A percentile compares a stretch with the other conserved stretches of the same genome.
Conservation (phyloP, 1,284 basidiomycete genomes). For the Dichomitus squalens region DNA sequence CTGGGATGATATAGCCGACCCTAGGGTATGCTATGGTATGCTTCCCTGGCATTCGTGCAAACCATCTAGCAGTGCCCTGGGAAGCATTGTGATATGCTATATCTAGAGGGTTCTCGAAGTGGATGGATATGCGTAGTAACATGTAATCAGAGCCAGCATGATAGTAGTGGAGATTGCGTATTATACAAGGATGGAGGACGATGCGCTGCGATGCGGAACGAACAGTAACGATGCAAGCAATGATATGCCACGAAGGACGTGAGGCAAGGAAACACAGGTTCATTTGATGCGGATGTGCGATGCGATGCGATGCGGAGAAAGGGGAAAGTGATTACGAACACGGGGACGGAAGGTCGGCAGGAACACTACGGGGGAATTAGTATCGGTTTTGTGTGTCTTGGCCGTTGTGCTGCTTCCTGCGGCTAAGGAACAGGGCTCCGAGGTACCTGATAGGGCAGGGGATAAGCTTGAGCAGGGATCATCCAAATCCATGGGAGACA, state of each 20-base stretch:
- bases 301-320: neutral
- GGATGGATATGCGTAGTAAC: neutral
- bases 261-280: neutral
- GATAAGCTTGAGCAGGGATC: constrained; percentile 1
- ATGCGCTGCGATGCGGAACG: neutral
- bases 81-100: neutral
- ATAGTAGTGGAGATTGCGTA: neutral
- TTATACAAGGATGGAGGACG: neutral
- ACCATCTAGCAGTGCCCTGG: neutral
- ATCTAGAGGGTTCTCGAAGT: neutral
- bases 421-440: constrained; percentile 61
- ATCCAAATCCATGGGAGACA: constrained; percentile 14
- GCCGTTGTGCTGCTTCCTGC: constrained; percentile 48
- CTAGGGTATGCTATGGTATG: neutral
- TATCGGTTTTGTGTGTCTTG: neutral
- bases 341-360: too few species aligned
- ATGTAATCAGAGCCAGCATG: neutral
- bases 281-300: neutral
- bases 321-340: neutral
- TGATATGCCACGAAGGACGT: neutral
- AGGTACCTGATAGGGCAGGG: constrained; percentile 40
- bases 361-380: neutral
- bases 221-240: neutral
- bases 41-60: neutral
- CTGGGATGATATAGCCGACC: neutral